Percentiles rank a stretch among this genome's conserved stretches.
phyloP scores from a whole-genome alignment of 2,329 filamentous ascomycete species.

The Triangularia setosa region DNA sequence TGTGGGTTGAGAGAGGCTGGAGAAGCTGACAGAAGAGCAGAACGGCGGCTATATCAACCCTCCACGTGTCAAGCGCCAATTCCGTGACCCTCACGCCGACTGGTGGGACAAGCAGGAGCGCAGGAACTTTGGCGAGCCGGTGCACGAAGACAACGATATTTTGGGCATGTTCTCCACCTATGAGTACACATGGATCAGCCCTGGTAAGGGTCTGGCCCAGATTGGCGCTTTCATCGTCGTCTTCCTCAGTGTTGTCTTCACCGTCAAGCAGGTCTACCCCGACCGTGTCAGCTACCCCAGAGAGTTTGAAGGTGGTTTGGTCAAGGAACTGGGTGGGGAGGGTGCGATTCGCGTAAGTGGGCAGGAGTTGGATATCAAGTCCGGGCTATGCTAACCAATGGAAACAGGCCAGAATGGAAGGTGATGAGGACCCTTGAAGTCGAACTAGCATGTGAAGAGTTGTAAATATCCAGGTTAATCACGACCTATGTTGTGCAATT shows the following conservation, averaged over 20 bases:
- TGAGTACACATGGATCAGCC: conserved; percentile 77
- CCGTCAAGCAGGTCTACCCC: conserved; percentile 66
- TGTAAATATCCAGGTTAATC: conserved; percentile 18
- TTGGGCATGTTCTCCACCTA: conserved; percentile 85
- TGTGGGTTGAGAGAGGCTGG: conserved; percentile 14
- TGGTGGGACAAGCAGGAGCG: conserved; percentile 99
- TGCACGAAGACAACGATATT: conserved; percentile 94
- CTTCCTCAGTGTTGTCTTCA: conserved; percentile 62
- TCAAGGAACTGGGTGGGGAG: conserved; percentile 70
- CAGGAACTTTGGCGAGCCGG: conserved; percentile 92
- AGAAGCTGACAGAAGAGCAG: conserved; percentile 41
- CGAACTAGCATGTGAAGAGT: not conserved
- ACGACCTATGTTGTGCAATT: conserved; percentile 8
- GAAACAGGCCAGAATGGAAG: conserved; percentile 49
- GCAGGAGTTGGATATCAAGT: not conserved
- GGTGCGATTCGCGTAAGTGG: conserved; percentile 61
- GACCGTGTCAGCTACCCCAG: conserved; percentile 66
- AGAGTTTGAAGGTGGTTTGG: conserved; percentile 68
- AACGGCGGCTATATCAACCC: conserved; percentile 84
- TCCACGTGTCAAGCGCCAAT: conserved; percentile 75
- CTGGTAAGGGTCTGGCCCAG: conserved; percentile 66
- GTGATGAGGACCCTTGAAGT: conserved; percentile 49
- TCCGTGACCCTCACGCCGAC: conserved; percentile 85
- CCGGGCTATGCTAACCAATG: conserved; percentile 15
- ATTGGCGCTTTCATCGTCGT: conserved; percentile 62